Evolutionary conservation across 257 asterid species (phyloP), one percentile per base, ranked within the genome.

Genomic region (Solanum chiquidenum): DNA sequence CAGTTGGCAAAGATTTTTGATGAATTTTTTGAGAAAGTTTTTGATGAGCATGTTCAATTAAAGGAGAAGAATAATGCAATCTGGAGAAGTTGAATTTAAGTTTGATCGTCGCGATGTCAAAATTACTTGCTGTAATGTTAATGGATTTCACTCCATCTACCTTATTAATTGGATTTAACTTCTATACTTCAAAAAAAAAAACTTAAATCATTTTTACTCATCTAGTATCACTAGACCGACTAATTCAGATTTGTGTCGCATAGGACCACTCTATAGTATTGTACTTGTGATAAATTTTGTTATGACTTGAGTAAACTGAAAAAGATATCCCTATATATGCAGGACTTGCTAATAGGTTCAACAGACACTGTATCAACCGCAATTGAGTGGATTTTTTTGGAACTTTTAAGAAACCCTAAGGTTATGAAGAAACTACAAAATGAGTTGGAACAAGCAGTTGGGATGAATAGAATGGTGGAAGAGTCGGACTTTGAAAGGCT

Each of bases 1-100:
- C 31, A 29, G 31, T 42, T 89, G 7, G 31, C 74, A 7, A 84
- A 77, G 49, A 86, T 75, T 49, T 89, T 87, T 20, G 89, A 89
- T 37, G 83, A 44, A 1, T 88, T 86, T 16, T 5, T 90, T 1
- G 87, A 86, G 76, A 88, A n/a, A 18, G 35, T 88, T 25, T 29
- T 88, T 12, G 86, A 80, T 12, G 86, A 80, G 9, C 86, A 87
- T 80, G 83, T 42, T 16, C 66, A 29, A 18, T 10, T 23, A 33
- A n/a, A 40, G 5, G 27, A 25, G 34, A 21, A 82, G 14, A 80
- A 79, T 37, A 13, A 49, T 49, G 21, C 60, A 49, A 49, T 5
- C 60, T 49, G 60, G 60, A 49, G 21, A 49, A 49, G 23, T 3
- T 49, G 60, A 49, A 49, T 49, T 49, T 7, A 49, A 5, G 60